phyloP scores from a whole-genome alignment of 1,284 basidiomycete genomes.

The Ceratobasidium sp. region DNA sequence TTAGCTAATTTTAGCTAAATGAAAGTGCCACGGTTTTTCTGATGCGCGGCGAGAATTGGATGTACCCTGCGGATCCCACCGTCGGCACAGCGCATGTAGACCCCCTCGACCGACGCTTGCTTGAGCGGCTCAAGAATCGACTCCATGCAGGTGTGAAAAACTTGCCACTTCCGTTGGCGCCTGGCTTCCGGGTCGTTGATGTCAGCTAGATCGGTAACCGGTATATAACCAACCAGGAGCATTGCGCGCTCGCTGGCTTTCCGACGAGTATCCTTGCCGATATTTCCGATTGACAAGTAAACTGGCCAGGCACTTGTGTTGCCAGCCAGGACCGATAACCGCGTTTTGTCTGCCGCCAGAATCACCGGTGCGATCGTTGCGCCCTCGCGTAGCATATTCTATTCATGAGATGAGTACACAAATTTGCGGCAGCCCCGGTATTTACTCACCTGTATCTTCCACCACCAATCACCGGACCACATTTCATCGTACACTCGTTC shows the following conservation, averaged over 20 bases:
- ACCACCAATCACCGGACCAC: conserved; percentile 43
- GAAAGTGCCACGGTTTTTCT: too few relatives aligned
- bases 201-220: neutral
- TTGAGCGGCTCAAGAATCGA: conserved; percentile 47
- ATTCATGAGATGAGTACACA: neutral
- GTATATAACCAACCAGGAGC: conserved; percentile 16
- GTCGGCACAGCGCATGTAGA: conserved; percentile 47
- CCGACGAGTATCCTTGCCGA: conserved; percentile 40
- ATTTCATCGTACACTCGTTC: neutral
- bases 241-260: conserved; percentile 4
- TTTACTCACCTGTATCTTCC: conserved; percentile 44
- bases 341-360: conserved; percentile 10
- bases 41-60: conserved; percentile 50
- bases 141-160: conserved; percentile 51
- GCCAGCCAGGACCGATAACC: neutral
- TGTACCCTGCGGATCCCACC: conserved; percentile 28
- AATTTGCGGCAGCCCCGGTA: neutral
- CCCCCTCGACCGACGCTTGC: conserved; percentile 25
- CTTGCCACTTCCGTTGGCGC: conserved; percentile 6
- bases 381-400: conserved; percentile 5
- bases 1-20: too few relatives aligned
- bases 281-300: conserved; percentile 40
- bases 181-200: neutral
- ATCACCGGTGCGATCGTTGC: conserved; percentile 16
- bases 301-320: neutral